Evolutionary conservation across 2,329 filamentous ascomycete species (phyloP).

Genomic region (Thelonectria discophora): DNA sequence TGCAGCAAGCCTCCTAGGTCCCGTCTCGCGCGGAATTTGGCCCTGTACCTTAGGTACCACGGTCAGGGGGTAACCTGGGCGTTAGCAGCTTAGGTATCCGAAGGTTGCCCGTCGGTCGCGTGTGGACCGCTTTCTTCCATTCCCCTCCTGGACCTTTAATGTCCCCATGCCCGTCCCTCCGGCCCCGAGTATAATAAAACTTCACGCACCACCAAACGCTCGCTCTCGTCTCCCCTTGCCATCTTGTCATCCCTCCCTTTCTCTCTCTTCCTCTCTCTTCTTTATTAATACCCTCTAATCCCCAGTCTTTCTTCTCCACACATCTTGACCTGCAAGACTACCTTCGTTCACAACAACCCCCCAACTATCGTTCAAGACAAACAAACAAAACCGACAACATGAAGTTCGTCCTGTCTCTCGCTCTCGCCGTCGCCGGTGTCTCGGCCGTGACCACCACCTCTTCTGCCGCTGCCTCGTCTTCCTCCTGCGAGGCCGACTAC

Average conservation of each 20-base stretch:
- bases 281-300: neutral
- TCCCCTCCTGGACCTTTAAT: slow-evolving; percentile 24
- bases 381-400: slow-evolving; percentile 45
- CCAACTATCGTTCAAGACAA: slow-evolving; percentile 3
- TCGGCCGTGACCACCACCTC: slow-evolving; percentile 46
- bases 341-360: neutral
- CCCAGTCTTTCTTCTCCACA: slow-evolving; percentile 8
- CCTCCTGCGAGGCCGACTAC: slow-evolving; percentile 55
- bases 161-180: slow-evolving; percentile 25
- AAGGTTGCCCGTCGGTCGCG: no score
- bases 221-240: neutral
- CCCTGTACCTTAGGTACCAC: no score
- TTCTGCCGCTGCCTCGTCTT: slow-evolving; percentile 42
- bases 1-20: no score
- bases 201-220: neutral
- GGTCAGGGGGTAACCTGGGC: no score
- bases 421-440: slow-evolving; percentile 48
- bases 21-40: no score
- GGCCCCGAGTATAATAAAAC: neutral
- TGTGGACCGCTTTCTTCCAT: slow-evolving; percentile 3
- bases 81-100: no score
- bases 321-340: neutral
- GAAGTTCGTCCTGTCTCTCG: slow-evolving; percentile 56
- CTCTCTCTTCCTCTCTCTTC: neutral
- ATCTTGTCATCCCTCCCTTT: neutral